phyloP scores from a whole-genome alignment of 495 filamentous ascomycete species.

The Aspergillus coremiiformis region DNA sequence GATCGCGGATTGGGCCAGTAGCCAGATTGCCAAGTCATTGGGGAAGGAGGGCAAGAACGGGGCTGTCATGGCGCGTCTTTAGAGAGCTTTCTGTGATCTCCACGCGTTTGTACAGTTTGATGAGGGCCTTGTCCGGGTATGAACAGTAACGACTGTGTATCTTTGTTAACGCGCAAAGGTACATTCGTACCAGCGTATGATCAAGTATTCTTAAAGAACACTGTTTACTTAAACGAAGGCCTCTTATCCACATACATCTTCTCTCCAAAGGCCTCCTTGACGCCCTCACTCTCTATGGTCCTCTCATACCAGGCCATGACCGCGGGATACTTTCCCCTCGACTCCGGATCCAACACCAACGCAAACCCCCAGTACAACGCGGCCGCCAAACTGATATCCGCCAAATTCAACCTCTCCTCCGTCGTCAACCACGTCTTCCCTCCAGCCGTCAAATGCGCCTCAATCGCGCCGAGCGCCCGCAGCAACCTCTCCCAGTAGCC shows the following conservation, averaged over 20 bases:
- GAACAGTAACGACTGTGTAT: no score
- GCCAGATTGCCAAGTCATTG: conserved; percentile 28
- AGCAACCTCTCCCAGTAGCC: conserved; percentile 39
- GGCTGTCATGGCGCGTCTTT: conserved; percentile 9
- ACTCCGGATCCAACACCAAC: conserved; percentile 43
- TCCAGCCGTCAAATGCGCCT: conserved; percentile 11
- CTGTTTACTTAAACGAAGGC: conserved; percentile 2
- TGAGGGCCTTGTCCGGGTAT: background rate
- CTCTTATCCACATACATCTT: conserved; percentile 40
- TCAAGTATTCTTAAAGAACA: background rate
- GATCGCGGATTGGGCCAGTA: conserved; percentile 50
- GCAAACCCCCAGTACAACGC: conserved; percentile 33
- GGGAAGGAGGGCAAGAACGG: conserved; percentile 8
- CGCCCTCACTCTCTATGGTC: conserved; percentile 35
- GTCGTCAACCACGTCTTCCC: conserved; percentile 40
- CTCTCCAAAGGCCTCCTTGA: conserved; percentile 45
- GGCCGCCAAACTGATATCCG: conserved; percentile 44
- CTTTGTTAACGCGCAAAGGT: no score
- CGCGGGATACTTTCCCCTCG: conserved; percentile 38
- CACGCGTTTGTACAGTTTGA: background rate
- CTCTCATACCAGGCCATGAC: conserved; percentile 39
- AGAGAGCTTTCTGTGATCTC: background rate
- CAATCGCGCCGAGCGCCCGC: background rate
- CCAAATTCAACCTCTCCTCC: conserved; percentile 44
- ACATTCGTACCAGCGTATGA: no score